Evolutionary conservation across 2,329 filamentous ascomycete species (phyloP).

Genomic region (Gaeumannomyces sp.): DNA sequence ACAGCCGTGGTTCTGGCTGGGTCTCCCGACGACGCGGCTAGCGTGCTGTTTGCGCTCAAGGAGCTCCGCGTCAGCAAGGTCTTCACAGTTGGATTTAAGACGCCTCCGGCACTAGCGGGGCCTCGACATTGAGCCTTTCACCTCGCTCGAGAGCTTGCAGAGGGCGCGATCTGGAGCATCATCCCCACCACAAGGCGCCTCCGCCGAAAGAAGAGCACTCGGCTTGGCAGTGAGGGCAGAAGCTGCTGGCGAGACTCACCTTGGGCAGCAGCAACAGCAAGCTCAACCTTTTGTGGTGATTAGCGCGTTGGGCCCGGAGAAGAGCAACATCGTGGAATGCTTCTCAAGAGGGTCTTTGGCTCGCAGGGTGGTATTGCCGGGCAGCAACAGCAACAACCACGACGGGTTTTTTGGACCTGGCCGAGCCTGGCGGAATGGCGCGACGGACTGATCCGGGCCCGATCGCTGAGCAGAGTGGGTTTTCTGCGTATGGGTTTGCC

Average conservation of each 20-base stretch:
- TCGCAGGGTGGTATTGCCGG: conserved; percentile 26
- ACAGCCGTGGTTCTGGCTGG: conserved; percentile 71
- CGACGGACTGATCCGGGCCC: conserved; percentile 61
- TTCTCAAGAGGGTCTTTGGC: conserved; percentile 64
- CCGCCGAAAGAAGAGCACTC: conserved; percentile 13
- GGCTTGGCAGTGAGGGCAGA: too few species aligned
- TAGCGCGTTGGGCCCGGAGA: conserved; percentile 71
- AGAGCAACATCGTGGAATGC: conserved; percentile 70
- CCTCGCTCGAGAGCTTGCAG: conserved; percentile 61
- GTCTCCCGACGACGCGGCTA: conserved; percentile 68
- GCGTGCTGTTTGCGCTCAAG: conserved; percentile 71
- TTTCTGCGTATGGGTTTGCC: conserved; percentile 71
- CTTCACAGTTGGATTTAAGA: conserved; percentile 78
- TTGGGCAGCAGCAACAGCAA: conserved; percentile 18
- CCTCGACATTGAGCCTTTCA: conserved; percentile 71
- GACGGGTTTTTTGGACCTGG: conserved; percentile 70
- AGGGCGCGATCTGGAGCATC: conserved; percentile 37
- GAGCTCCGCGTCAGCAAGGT: conserved; percentile 71
- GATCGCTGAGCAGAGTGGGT: conserved; percentile 68
- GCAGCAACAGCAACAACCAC: conserved; percentile 27
- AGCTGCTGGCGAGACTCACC: too few species aligned
- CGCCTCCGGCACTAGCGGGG: conserved; percentile 56
- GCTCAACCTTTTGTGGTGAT: conserved; percentile 66
- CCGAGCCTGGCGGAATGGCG: conserved; percentile 42
- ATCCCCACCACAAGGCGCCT: conserved; percentile 17